Evolutionary conservation across 345 rosid species (phyloP).

Genomic region (Brassica carinata): DNA sequence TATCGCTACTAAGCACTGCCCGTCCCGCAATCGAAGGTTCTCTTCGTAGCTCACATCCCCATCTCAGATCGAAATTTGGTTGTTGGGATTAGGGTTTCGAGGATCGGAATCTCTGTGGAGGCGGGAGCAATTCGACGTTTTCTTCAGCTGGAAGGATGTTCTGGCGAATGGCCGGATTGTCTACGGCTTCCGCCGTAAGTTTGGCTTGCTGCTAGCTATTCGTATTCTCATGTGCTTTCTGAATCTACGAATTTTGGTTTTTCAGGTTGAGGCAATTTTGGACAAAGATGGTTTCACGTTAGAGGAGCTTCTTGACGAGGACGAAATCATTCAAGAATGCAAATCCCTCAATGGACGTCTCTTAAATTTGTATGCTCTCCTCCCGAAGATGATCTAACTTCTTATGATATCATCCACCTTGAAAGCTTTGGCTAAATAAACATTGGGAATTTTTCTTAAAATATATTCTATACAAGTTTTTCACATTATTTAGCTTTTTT

Average conservation of each 20-base stretch:
- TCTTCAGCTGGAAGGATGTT: conserved; percentile 58
- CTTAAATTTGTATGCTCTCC: conserved; percentile 66
- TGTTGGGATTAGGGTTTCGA: conserved; percentile 40
- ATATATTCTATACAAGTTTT: neutral
- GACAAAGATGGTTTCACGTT: conserved; percentile 82
- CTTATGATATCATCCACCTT: conserved; percentile 5
- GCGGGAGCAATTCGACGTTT: conserved; percentile 31
- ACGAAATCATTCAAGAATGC: conserved; percentile 97
- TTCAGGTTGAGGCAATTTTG: conserved; percentile 88
- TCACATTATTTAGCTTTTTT: neutral
- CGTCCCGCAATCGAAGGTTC: conserved; percentile 40
- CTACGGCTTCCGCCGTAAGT: conserved; percentile 94
- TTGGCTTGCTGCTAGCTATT: neutral
- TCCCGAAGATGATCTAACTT: neutral
- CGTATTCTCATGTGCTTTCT: conserved; percentile 9
- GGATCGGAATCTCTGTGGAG: conserved; percentile 48
- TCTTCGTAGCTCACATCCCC: conserved; percentile 36
- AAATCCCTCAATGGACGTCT: conserved; percentile 87
- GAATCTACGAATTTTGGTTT: neutral
- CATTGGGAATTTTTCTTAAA: neutral
- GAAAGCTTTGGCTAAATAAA: neutral
- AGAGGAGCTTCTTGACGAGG: conserved; percentile 97
- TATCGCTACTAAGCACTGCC: conserved; percentile 34
- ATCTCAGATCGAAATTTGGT: conserved; percentile 25
- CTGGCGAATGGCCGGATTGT: conserved; percentile 95